Conservation (phyloP, 495 filamentous ascomycete species). For the Cryomyces antarcticus region DNA sequence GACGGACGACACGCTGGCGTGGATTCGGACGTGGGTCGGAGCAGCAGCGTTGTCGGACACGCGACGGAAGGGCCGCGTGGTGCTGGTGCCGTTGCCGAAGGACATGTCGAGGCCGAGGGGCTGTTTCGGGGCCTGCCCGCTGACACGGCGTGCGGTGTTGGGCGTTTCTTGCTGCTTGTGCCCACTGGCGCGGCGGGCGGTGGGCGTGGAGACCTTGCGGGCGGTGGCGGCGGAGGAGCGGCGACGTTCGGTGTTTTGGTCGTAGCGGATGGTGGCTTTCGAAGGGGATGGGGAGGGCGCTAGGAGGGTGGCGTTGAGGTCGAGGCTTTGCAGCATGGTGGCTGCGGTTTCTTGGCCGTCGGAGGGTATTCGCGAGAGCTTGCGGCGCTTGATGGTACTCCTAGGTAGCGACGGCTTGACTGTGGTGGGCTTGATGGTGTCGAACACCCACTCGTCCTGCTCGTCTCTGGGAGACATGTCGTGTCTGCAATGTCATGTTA, state of each 20-base stretch:
- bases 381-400: constrained; percentile 28
- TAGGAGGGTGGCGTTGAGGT: constrained; percentile 1
- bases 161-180: constrained; percentile 7
- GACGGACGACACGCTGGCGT: neutral
- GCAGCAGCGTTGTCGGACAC: constrained; percentile 30
- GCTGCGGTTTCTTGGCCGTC: constrained; percentile 1
- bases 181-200: constrained; percentile 19
- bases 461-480: constrained; percentile 47
- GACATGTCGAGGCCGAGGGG: constrained; percentile 68
- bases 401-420: constrained; percentile 15
- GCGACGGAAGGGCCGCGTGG: constrained; percentile 72
- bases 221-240: constrained; percentile 7
- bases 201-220: constrained; percentile 16
- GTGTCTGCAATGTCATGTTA: constrained; percentile 20
- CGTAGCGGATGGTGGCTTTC: constrained; percentile 2
- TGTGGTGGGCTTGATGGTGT: constrained; percentile 52
- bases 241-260: neutral
- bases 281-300: constrained; percentile 1
- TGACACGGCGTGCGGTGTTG: constrained; percentile 22
- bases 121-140: constrained; percentile 33
- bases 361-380: constrained; percentile 18
- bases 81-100: constrained; percentile 79
- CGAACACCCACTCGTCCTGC: constrained; percentile 91
- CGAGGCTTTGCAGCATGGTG: neutral
- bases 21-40: constrained; percentile 6